Evolutionary conservation across 495 filamentous ascomycete genomes (phyloP), one percentile per base, ranked within the genome.

Genomic region (Daldinia loculata): DNA sequence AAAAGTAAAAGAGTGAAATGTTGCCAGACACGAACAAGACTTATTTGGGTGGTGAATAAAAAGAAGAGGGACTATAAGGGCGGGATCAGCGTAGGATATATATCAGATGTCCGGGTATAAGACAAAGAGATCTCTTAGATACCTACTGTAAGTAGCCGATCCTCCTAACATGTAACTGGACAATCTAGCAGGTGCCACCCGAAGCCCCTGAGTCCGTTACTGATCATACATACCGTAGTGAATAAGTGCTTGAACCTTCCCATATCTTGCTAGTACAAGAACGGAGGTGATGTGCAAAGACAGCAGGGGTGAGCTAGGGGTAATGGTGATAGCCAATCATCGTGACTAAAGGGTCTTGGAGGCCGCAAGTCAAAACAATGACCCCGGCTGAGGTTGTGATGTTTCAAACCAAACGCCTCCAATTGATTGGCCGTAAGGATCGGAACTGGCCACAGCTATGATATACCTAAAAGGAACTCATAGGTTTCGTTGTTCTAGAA

Each of bases 211-310:
- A 62, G 32, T 67, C 22, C 17, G 36, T 53, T 56, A 50, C 6
- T 9, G 14, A 53, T 34, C 3, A 7, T 17, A n/a, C n/a, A n/a
- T n/a, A n/a, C n/a, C n/a, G n/a, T n/a, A 12, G 38, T 53, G 61
- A 67, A 29, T 48, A 24, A 50, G 11, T 34, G 38, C 41, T 67
- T 67, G 11, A 26, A 63, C 63, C 41, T 60, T 56, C 56, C 63
- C 55, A n/a, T 48, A 48, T 56, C 36, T 39, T 51, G 62, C 56
- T 62, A 68, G 70, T 64, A 62, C 65, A n/a, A 61, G 70, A 72
- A 56, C 17, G 70, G 70, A 62, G 48, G 51, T 69, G 70, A 72
- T 72, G 30, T 51, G 51, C 70, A 55, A 38, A 38, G 12, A 50
- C 22, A 27, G 32, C 38, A 65, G 63, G 71, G 58, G 51, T 39